Conservation (phyloP, 352 stramenopile species). For the Pythium scleroteichum region DNA sequence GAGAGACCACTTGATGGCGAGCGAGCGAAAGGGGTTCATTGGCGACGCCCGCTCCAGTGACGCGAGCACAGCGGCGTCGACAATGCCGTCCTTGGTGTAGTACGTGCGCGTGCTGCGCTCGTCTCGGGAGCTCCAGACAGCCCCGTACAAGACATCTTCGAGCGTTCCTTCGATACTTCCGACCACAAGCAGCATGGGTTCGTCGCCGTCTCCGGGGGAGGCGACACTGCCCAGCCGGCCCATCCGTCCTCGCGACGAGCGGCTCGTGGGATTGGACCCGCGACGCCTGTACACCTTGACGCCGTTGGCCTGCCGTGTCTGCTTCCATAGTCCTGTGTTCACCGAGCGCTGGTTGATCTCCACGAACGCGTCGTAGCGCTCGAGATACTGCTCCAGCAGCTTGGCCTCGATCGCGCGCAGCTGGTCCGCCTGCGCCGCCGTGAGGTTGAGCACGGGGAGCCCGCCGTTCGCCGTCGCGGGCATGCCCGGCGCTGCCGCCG, state of each 20-base stretch:
- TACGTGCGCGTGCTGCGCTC: slow-evolving; percentile 55
- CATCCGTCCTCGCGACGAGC: neutral
- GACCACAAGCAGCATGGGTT: slow-evolving; percentile 31
- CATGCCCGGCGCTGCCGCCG: neutral
- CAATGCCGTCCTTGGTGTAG: slow-evolving; percentile 52
- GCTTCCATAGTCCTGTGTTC: slow-evolving; percentile 39
- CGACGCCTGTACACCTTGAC: slow-evolving; percentile 53
- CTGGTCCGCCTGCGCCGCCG: slow-evolving; percentile 36
- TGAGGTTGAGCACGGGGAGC: slow-evolving; percentile 39
- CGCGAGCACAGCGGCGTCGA: slow-evolving; percentile 50
- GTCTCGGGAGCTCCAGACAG: slow-evolving; percentile 42
- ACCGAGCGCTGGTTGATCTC: slow-evolving; percentile 20
- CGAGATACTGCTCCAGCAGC: slow-evolving; percentile 50
- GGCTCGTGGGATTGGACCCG: neutral
- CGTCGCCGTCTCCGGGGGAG: slow-evolving; percentile 14
- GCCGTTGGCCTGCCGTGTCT: slow-evolving; percentile 45
- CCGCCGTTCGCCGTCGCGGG: slow-evolving; percentile 7
- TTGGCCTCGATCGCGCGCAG: slow-evolving; percentile 46
- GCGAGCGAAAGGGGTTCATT: slow-evolving; percentile 58
- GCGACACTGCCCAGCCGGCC: slow-evolving; percentile 17
- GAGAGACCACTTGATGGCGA: slow-evolving; percentile 61
- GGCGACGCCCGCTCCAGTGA: slow-evolving; percentile 44
- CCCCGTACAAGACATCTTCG: slow-evolving; percentile 69
- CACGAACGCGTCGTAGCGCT: slow-evolving; percentile 50
- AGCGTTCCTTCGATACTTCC: slow-evolving; percentile 59